phyloP scores from a whole-genome alignment of 768 basidiomycete species.

The Hemileccinum impolitum region DNA sequence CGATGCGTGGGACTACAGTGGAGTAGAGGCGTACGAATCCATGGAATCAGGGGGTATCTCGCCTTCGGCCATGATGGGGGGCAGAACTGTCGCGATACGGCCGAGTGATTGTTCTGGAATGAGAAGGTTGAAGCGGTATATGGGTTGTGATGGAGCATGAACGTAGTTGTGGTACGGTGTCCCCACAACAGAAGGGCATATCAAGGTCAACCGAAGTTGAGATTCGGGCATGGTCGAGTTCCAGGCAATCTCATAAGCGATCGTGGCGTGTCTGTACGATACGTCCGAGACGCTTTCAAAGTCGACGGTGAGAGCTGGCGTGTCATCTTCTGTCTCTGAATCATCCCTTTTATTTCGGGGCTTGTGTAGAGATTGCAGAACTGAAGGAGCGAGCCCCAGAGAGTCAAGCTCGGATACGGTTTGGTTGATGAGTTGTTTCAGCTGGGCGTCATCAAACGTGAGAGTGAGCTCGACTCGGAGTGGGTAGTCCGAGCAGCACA shows the following conservation, averaged over 20 bases:
- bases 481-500: neutral
- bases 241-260: slow-evolving; percentile 56
- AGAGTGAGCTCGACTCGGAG: neutral
- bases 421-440: slow-evolving; percentile 87
- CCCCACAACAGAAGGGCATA: slow-evolving; percentile 4
- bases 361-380: slow-evolving; percentile 44
- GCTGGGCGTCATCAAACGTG: slow-evolving; percentile 40
- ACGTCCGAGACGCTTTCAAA: neutral
- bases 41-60: neutral
- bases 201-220: slow-evolving; percentile 51
- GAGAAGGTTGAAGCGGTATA: slow-evolving; percentile 11
- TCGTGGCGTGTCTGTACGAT: slow-evolving; percentile 16
- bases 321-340: slow-evolving; percentile 1
- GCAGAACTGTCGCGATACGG: slow-evolving; percentile 7
- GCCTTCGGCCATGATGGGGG: neutral
- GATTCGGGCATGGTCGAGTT: slow-evolving; percentile 51
- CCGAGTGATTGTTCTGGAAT: slow-evolving; percentile 10
- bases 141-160: neutral
- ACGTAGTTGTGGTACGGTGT: too few species aligned
- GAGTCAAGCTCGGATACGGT: slow-evolving; percentile 74
- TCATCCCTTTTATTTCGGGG: slow-evolving; percentile 9
- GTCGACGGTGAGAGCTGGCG: too few species aligned
- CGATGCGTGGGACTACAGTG: neutral
- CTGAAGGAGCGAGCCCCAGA: slow-evolving; percentile 55
- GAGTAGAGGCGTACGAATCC: slow-evolving; percentile 8